Conservation (phyloP, 2,329 filamentous ascomycete species). For the Aspergillus sp. region DNA sequence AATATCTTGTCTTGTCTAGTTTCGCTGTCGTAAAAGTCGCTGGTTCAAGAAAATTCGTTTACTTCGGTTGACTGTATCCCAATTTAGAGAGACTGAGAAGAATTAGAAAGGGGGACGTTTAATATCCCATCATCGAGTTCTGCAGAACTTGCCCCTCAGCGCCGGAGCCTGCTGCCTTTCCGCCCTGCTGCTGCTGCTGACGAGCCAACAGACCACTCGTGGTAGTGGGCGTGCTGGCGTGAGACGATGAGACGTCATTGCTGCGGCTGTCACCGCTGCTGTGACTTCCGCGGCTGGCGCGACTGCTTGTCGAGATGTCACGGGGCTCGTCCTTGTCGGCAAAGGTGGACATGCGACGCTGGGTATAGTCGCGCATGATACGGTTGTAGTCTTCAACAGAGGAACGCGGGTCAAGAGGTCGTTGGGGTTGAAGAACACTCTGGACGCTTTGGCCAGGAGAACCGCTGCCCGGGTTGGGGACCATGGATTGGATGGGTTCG, state of each 20-base stretch:
- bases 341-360: constrained; percentile 29
- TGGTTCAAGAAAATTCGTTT: no score
- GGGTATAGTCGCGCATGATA: constrained; percentile 32
- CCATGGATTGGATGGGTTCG: not conserved
- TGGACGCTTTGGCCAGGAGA: no score
- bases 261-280: constrained; percentile 18
- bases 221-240: not conserved
- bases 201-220: constrained; percentile 12
- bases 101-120: no score
- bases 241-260: not conserved
- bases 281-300: constrained; percentile 24
- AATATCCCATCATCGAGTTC: no score
- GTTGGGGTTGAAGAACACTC: not conserved
- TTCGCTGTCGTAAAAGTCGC: no score
- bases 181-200: not conserved
- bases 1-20: no score
- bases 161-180: not conserved
- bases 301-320: constrained; percentile 12
- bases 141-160: not conserved
- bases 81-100: no score
- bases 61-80: no score
- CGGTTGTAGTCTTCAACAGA: constrained; percentile 33
- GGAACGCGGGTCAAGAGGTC: constrained; percentile 15
- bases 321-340: constrained; percentile 16
- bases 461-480: not conserved